Base-by-base conservation (phyloP, 768 basidiomycete species). In the Arthromyces matolae region DNA sequence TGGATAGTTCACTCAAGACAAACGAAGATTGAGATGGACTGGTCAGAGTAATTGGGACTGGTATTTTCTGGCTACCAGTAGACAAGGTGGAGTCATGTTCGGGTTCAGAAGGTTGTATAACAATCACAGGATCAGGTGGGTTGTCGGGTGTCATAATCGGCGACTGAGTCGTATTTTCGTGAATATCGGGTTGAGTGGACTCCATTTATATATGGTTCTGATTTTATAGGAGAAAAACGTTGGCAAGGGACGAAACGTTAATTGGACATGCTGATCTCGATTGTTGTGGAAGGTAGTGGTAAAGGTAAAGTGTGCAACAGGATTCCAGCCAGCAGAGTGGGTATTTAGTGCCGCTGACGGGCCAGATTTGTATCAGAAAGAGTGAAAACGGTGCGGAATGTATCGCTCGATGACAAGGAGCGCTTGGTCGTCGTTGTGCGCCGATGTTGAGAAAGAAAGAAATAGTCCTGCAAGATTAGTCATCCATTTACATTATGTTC, bases 1-100 rank as follows among this genome's bases (percentile, higher is more conserved):
- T 65, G 18, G 72, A 54, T 20, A 75, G 57, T 49, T 77, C 76
- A 7, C 76, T 71, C 34, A 79, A 69, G 1, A 73, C 61, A 31
- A 81, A 72, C 0, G 68, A 69, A 16, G 71, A 64, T 42, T 72
- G 71, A 4, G 71, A 70, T 42, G 60, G 68, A 50, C 68, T 68
- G 19, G 64, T 56, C 10, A 67, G 66, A 4, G 61, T 62, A 2
- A 67, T 61, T 16, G 75, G 70, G 41, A 73, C 63, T 23, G 77
- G 71, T n/a, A 76, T 55, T 38, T 71, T 65, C 1, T 51, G 27
- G 35, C 68, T 71, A 37, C 53, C 20, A 23, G 37, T 38, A 20
- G 10, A 27, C 36, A 38, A 25, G 42, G 29, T 18, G 37, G 13
- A 22, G 43, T 25, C 35, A 22, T 35, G 14, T 31, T 52, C 51